Evolutionary conservation across 441 rosid species (phyloP).

Genomic region (Euphorbia corollata): DNA sequence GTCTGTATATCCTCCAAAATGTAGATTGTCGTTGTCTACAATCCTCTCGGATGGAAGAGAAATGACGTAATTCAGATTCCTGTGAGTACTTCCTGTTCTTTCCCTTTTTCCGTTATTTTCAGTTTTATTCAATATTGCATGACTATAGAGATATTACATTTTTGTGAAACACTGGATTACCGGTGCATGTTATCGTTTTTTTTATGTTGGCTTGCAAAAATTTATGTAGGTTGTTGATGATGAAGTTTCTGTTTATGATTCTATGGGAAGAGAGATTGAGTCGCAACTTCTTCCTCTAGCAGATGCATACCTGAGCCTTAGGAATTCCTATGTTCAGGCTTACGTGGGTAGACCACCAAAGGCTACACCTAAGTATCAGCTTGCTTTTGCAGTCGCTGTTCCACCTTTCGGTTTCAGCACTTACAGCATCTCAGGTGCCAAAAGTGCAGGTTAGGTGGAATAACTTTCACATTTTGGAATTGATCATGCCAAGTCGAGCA

Average conservation of each 20-base stretch:
- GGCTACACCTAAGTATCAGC: constrained; percentile 71
- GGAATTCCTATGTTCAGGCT: constrained; percentile 71
- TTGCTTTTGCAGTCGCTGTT: constrained; percentile 69
- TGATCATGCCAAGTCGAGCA: constrained; percentile 10
- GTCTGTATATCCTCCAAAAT: constrained; percentile 18
- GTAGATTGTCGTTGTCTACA: constrained; percentile 75
- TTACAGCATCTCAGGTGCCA: constrained; percentile 59
- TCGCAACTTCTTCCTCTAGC: constrained; percentile 75
- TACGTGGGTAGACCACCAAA: constrained; percentile 64
- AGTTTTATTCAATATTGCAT: neutral
- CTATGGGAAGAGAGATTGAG: constrained; percentile 73
- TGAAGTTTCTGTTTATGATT: constrained; percentile 58
- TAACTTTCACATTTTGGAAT: constrained; percentile 16
- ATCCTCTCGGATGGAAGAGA: constrained; percentile 96
- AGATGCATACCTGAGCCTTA: constrained; percentile 44
- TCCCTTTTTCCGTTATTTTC: constrained; percentile 16
- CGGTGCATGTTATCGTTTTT: neutral
- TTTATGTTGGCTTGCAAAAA: constrained; percentile 9
- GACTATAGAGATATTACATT: neutral
- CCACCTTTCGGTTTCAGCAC: constrained; percentile 96
- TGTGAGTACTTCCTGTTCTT: constrained; percentile 42
- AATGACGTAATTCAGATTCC: constrained; percentile 78
- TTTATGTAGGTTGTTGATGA: constrained; percentile 57
- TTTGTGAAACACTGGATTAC: neutral
- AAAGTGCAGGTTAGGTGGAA: constrained; percentile 47